A percentile compares a stretch with the other conserved stretches of the same genome.
Evolutionary conservation across 352 stramenopile genomes (phyloP).

Genomic region (Saprolegnia diclina): DNA sequence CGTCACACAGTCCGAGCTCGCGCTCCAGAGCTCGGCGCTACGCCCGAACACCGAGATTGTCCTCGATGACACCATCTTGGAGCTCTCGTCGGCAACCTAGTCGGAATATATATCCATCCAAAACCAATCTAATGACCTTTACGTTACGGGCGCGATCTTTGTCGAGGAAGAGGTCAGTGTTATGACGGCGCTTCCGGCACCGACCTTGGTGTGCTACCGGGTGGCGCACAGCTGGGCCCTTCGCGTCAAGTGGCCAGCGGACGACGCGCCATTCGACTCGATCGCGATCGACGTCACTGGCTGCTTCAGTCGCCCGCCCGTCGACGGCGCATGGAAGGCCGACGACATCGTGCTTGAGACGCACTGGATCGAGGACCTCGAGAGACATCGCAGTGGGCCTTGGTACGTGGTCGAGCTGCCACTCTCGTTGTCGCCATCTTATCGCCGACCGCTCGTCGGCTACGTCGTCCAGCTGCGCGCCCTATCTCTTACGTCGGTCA

Average conservation of each 20-base stretch:
- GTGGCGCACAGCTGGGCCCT: not conserved
- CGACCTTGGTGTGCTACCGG: not conserved
- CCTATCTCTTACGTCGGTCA: not conserved
- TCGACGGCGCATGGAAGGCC: not conserved
- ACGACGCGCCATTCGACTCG: not conserved
- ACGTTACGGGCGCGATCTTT: no score
- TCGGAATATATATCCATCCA: not conserved
- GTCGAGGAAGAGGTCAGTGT: no score
- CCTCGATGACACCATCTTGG: not conserved
- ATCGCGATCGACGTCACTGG: not conserved
- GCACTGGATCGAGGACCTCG: not conserved
- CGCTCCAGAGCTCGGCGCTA: not conserved
- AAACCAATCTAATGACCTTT: not conserved
- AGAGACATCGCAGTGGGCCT: not conserved
- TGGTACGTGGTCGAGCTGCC: not conserved
- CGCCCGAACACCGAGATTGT: slow-evolving; percentile 4
- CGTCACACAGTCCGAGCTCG: not conserved
- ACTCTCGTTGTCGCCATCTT: not conserved
- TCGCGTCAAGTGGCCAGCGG: not conserved
- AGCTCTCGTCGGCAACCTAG: not conserved
- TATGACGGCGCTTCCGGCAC: not conserved
- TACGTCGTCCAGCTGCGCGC: slow-evolving; percentile 7
- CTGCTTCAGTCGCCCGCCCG: not conserved
- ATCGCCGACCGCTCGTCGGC: not conserved
- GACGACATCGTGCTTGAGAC: not conserved